Evolutionary conservation across 768 basidiomycete species (phyloP).

Genomic region (Psilocybe azurescens): DNA sequence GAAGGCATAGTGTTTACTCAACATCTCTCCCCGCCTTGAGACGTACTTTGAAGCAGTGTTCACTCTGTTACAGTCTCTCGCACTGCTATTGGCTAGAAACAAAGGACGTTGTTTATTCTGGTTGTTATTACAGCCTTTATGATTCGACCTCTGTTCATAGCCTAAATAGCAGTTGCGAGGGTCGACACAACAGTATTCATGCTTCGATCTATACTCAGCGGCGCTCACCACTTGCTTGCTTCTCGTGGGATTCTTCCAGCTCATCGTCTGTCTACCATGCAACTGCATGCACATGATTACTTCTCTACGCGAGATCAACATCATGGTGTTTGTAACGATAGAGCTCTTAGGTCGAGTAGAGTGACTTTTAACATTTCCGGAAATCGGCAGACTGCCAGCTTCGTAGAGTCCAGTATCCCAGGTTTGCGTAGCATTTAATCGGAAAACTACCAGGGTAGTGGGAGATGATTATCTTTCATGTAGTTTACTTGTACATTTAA

Average conservation of each 20-base stretch:
- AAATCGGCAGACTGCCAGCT: no score
- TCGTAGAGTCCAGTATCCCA: no score
- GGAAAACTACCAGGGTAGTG: no score
- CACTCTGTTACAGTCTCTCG: slow-evolving; percentile 17
- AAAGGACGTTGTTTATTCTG: slow-evolving; percentile 9
- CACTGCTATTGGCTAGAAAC: slow-evolving; percentile 14
- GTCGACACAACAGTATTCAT: slow-evolving; percentile 30
- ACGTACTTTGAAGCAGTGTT: background rate
- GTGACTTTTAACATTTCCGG: no score
- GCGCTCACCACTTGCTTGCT: no score
- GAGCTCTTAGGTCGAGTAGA: no score
- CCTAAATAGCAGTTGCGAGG: slow-evolving; percentile 55
- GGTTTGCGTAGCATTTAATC: no score
- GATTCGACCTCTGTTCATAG: slow-evolving; percentile 59
- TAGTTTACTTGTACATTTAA: no score
- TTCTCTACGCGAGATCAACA: no score
- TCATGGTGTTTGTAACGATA: no score
- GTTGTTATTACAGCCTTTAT: slow-evolving; percentile 36
- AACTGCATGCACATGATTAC: background rate
- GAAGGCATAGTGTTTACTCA: background rate
- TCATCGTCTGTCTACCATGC: background rate
- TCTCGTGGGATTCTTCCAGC: background rate
- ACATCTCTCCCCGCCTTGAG: background rate
- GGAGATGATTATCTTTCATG: no score
- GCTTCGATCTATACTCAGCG: background rate